These are phyloP conservation scores for Fraxinus floribunda DNA, from an alignment of 305 asterid species.

Conservation along the genomic window DNA sequence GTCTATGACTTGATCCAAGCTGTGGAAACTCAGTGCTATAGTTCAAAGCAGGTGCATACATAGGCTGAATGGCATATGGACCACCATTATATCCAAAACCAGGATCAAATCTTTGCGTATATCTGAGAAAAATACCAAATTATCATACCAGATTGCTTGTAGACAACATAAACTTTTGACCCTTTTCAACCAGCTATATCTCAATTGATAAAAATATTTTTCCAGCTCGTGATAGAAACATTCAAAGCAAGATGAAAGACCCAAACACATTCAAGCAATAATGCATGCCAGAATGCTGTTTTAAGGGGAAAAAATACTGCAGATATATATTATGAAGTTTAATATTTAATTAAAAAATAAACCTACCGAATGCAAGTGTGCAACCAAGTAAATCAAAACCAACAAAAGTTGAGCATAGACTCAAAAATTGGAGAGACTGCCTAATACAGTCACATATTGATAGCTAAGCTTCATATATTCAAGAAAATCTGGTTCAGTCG, in stretches of 20 bases:
- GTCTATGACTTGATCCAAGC: conserved; percentile 71
- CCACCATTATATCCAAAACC: conserved; percentile 91
- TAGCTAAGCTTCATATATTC: neutral
- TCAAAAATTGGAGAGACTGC: neutral
- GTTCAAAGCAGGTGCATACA: conserved; percentile 91
- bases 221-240: neutral
- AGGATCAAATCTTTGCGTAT: conserved; percentile 96
- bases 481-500: neutral
- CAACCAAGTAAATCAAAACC: neutral
- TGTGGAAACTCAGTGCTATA: conserved; percentile 96
- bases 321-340: neutral
- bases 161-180: neutral
- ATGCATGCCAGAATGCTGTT: neutral
- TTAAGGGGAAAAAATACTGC: neutral
- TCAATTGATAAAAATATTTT: neutral
- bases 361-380: neutral
- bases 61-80: conserved; percentile 81
- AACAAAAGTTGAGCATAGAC: neutral
- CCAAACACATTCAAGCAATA: neutral
- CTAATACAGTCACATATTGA: neutral
- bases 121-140: conserved; percentile 42
- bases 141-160: conserved; percentile 10
- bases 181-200: conserved; percentile 16
- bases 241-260: neutral
- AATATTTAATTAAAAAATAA: neutral